Evolutionary conservation across 208 protist genomes (phyloP), one percentile per base, ranked within the genome.

Genomic region (Endotrypanum monterogeii): DNA sequence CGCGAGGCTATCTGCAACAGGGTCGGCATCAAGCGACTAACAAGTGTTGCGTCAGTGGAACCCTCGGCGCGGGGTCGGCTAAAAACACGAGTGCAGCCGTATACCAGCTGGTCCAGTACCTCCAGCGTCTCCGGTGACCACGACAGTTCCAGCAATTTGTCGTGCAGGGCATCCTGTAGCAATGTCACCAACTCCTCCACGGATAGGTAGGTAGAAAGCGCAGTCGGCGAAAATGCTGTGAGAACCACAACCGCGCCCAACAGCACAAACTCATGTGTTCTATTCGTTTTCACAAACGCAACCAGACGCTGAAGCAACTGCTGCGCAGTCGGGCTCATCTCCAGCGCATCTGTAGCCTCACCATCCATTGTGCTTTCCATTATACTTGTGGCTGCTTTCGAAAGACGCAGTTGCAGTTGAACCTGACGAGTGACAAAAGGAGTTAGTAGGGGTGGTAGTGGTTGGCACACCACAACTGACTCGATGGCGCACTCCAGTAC

Each of bases 401-500:
- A 57, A 3, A 84, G 70, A 8, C 67, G 74, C 56, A 87, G 70
- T 37, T 52, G 71, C 5, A 66, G 62, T 25, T 56, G 62, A 44
- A 74, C 76, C 37, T 82, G 79, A 18, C 62, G 58, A 61, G 71
- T 76, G n/a, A 84, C 76, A 37, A 78, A 69, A 51, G 50, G 71
- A 5, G 74, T 67, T 50, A 83, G 57, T 60, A 88, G 16, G 37
- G 80, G 80, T 6, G 73, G 48, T 20, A 50, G 65, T n/a, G 84
- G 65, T 39, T 72, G 76, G 51, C 79, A 67, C 28, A 55, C 41
- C 32, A 73, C 54, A 48, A 79, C 71, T 25, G 76, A 80, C 16
- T 55, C 14, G 28, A 94, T 44, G 8, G 77, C 62, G 18, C 56
- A 46, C 67, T 87, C 79, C 12, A 90, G 83, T 46, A 85, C 56